Evolutionary conservation across 805 yeast genomes (phyloP).

Genomic region (Cyberlindnera euphorbiae): DNA sequence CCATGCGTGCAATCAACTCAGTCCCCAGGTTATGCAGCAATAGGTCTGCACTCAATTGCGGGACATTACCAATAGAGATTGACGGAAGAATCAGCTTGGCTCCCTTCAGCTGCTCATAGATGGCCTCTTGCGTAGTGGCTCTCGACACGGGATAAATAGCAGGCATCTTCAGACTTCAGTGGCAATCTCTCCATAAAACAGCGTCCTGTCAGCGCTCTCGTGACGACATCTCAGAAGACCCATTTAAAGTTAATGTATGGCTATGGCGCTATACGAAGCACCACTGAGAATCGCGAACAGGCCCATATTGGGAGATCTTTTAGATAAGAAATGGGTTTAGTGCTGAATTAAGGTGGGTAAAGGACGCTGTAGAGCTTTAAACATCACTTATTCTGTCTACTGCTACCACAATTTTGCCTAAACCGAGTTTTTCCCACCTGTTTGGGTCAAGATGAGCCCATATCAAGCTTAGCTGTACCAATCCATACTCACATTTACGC

Average conservation of each 20-base stretch:
- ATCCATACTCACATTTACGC: conserved; percentile 3
- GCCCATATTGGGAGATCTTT: not conserved
- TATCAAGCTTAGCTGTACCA: too few species aligned
- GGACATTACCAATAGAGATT: conserved; percentile 84
- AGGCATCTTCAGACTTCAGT: not conserved
- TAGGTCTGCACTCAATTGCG: conserved; percentile 76
- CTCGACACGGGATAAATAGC: conserved; percentile 1
- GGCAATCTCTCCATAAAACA: not conserved
- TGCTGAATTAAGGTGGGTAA: too few species aligned
- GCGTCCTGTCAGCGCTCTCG: too few species aligned
- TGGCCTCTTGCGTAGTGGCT: not conserved
- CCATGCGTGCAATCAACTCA: conserved; percentile 48
- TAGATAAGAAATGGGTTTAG: too few species aligned
- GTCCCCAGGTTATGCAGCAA: conserved; percentile 60
- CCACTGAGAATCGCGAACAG: not conserved
- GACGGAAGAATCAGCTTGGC: conserved; percentile 66
- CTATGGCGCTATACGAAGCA: too few species aligned
- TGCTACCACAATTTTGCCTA: too few species aligned
- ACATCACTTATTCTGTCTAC: too few species aligned
- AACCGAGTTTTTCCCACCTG: too few species aligned
- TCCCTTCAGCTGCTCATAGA: conserved; percentile 12
- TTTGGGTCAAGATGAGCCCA: too few species aligned
- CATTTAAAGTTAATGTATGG: too few species aligned
- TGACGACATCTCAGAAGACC: too few species aligned
- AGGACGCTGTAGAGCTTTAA: too few species aligned